Evolutionary conservation across 345 rosid species (phyloP).

Genomic region (Eucalyptus brandiana): DNA sequence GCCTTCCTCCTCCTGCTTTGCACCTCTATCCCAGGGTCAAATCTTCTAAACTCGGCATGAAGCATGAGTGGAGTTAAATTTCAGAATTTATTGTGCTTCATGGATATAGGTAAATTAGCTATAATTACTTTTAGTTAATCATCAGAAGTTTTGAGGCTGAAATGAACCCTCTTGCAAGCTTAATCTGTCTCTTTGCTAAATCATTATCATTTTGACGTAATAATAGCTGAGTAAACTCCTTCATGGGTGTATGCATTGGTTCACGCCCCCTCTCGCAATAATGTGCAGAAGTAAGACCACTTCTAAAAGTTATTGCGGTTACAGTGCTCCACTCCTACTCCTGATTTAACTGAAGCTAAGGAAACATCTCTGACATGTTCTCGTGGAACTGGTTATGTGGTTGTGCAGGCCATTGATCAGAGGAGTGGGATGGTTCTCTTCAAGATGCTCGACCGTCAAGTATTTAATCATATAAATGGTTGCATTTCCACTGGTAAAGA

Average conservation of each 20-base stretch:
- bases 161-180: too few relatives aligned
- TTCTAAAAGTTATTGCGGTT: too few relatives aligned
- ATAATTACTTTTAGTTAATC: too few relatives aligned
- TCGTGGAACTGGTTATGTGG: not conserved
- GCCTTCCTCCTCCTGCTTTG: too few relatives aligned
- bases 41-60: too few relatives aligned
- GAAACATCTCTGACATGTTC: not conserved
- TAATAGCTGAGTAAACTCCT: not conserved
- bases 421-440: constrained; percentile 79
- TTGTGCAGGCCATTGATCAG: constrained; percentile 61
- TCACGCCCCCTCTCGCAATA: not conserved
- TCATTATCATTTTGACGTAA: too few relatives aligned
- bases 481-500: constrained; percentile 98
- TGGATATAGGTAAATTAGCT: not conserved
- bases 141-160: not conserved
- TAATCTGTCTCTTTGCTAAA: too few relatives aligned
- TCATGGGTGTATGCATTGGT: not conserved
- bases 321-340: not conserved
- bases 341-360: not conserved
- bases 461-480: constrained; percentile 68
- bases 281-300: not conserved
- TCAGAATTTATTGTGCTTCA: too few relatives aligned
- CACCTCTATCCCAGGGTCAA: too few relatives aligned
- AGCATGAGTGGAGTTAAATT: too few relatives aligned
- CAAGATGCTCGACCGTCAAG: constrained; percentile 76